phyloP scores from a whole-genome alignment of 2,329 filamentous ascomycete genomes.

The Fusarium robinianum region DNA sequence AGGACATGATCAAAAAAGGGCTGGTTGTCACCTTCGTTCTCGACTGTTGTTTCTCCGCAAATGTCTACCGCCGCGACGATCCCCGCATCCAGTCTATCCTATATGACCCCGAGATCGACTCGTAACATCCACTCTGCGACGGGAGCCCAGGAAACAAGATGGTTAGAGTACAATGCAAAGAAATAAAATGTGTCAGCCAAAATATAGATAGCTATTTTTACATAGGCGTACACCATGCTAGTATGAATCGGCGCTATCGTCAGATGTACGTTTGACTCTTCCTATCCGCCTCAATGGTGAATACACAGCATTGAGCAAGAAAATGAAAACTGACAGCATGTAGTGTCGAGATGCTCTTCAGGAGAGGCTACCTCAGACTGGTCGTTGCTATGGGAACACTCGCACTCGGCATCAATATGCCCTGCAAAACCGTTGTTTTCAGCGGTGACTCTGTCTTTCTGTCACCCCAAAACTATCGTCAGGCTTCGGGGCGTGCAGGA shows the following conservation, averaged over 20 bases:
- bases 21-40: conserved; percentile 22
- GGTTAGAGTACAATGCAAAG: no score
- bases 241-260: conserved; percentile 76
- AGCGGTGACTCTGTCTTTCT: conserved; percentile 73
- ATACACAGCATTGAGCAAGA: no score
- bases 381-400: conserved; percentile 78
- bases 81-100: neutral
- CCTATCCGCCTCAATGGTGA: no score
- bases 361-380: conserved; percentile 70
- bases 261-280: conserved; percentile 54
- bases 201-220: no score
- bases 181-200: no score
- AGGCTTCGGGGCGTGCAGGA: conserved; percentile 77
- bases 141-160: no score
- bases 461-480: conserved; percentile 75
- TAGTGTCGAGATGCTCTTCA: conserved; percentile 73
- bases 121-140: no score
- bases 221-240: no score
- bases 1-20: conserved; percentile 17
- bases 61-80: conserved; percentile 7
- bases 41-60: conserved; percentile 27
- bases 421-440: conserved; percentile 81
- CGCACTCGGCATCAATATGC: conserved; percentile 81
- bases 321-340: conserved; percentile 7
- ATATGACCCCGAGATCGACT: no score